Conservation (phyloP, 805 yeast genomes). For the Wickerhamiella hasegawae region DNA sequence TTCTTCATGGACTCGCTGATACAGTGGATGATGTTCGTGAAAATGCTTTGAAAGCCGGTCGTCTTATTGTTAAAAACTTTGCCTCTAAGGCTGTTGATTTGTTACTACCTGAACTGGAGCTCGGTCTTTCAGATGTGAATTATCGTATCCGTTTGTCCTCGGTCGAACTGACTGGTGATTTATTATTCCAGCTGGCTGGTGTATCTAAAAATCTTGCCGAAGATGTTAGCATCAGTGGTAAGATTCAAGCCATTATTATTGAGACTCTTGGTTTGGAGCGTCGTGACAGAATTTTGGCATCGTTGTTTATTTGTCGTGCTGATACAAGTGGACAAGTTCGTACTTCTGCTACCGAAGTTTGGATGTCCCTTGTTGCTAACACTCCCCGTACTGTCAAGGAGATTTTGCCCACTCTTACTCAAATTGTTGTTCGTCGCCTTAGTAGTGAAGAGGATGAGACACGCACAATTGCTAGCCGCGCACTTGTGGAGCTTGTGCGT, state of each 20-base stretch:
- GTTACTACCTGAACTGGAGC: constrained; percentile 83
- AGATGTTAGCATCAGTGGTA: constrained; percentile 1
- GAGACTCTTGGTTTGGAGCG: constrained; percentile 77
- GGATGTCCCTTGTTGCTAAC: constrained; percentile 93
- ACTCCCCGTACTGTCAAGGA: constrained; percentile 92
- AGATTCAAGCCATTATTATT: constrained; percentile 18
- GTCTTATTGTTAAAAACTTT: constrained; percentile 77
- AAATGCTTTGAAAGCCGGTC: constrained; percentile 80
- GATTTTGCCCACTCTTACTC: constrained; percentile 69
- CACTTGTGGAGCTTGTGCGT: constrained; percentile 87
- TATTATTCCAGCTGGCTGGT: constrained; percentile 88
- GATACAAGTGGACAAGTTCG: constrained; percentile 81
- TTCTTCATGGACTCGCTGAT: constrained; percentile 83
- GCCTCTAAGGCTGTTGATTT: constrained; percentile 87
- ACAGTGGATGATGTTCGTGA: constrained; percentile 74
- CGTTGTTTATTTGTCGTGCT: constrained; percentile 86
- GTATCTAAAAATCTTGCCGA: constrained; percentile 21
- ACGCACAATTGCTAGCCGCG: constrained; percentile 78
- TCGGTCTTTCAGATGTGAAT: constrained; percentile 67
- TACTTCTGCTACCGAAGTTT: constrained; percentile 76
- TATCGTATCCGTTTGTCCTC: constrained; percentile 84
- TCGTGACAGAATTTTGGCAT: constrained; percentile 69
- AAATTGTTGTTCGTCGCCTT: constrained; percentile 62
- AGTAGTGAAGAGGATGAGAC: constrained; percentile 70
- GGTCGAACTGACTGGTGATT: constrained; percentile 88